Conservation (phyloP, 495 filamentous ascomycete species). For the Penicillium roqueforti region DNA sequence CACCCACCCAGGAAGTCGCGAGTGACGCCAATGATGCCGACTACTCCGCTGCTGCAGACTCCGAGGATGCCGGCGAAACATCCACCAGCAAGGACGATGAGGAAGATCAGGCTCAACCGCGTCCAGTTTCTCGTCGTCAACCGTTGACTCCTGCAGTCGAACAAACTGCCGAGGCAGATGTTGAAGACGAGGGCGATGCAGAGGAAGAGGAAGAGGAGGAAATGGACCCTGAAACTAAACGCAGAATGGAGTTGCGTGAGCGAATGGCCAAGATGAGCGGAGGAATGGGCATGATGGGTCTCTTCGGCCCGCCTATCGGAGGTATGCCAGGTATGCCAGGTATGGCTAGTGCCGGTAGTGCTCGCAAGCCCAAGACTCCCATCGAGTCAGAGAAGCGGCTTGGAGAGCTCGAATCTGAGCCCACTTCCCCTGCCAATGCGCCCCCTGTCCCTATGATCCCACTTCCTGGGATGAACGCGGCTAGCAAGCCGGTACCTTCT, state of each 20-base stretch:
- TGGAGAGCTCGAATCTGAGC: conserved; percentile 50
- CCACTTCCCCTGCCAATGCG: conserved; percentile 47
- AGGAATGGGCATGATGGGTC: conserved; percentile 94
- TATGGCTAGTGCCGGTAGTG: conserved; percentile 33
- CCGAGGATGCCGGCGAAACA: conserved; percentile 73
- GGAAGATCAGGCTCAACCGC: conserved; percentile 47
- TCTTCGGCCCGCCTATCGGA: conserved; percentile 74
- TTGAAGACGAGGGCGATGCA: conserved; percentile 61
- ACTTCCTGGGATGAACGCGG: conserved; percentile 64
- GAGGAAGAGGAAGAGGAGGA: conserved; percentile 87
- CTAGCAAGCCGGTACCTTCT: conserved; percentile 34
- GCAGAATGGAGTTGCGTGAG: conserved; percentile 83
- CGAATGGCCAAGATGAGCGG: conserved; percentile 99
- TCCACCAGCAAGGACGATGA: conserved; percentile 71
- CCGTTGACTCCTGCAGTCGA: conserved; percentile 16
- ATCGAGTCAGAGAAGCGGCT: conserved; percentile 64
- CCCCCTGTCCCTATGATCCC: conserved; percentile 77
- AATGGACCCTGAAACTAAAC: conserved; percentile 82
- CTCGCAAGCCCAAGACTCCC: conserved; percentile 50
- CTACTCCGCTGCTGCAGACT: conserved; percentile 81
- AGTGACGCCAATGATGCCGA: conserved; percentile 87
- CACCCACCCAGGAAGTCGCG: conserved; percentile 49
- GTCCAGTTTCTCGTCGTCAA: conserved; percentile 18
- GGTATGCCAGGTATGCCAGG: conserved; percentile 58
- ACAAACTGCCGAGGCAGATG: conserved; percentile 33